Evolutionary conservation across 2,329 filamentous ascomycete species (phyloP).

Genomic region (Aspergillus fructus): DNA sequence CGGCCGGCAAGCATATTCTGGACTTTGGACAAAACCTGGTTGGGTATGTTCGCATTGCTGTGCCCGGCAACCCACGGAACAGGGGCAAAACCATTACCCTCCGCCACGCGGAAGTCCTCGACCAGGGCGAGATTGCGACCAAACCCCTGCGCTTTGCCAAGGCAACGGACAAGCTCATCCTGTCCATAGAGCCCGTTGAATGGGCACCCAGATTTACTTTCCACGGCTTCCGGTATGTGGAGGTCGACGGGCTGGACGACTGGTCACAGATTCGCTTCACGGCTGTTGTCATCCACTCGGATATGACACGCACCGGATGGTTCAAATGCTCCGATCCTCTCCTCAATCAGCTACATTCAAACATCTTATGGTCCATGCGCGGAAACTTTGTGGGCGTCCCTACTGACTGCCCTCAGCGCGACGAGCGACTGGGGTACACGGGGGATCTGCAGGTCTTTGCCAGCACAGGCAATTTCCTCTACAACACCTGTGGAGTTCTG

Average conservation of each 20-base stretch:
- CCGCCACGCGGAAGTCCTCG: background rate
- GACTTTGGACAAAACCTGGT: constrained; percentile 7
- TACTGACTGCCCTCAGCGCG: constrained; percentile 59
- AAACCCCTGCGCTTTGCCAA: background rate
- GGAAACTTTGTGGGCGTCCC: constrained; percentile 60
- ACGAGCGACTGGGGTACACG: constrained; percentile 57
- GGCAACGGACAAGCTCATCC: background rate
- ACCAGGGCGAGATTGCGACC: background rate
- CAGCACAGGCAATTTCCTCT: constrained; percentile 55
- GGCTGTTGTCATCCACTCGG: constrained; percentile 51
- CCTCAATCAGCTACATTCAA: constrained; percentile 56
- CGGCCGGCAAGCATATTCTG: background rate
- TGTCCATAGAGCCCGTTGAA: background rate
- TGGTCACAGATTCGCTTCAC: constrained; percentile 24
- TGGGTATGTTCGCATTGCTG: background rate
- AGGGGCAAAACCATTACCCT: background rate
- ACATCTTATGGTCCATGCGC: constrained; percentile 57
- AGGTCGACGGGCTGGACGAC: constrained; percentile 2
- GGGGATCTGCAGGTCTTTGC: constrained; percentile 53
- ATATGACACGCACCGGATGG: constrained; percentile 51
- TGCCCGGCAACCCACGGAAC: background rate
- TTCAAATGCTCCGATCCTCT: constrained; percentile 54
- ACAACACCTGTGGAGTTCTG: constrained; percentile 53
- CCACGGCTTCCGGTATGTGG: constrained; percentile 3
- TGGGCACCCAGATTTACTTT: background rate